Evolutionary conservation across 345 rosid genomes (phyloP).

Genomic region (Cochlearia excelsa): DNA sequence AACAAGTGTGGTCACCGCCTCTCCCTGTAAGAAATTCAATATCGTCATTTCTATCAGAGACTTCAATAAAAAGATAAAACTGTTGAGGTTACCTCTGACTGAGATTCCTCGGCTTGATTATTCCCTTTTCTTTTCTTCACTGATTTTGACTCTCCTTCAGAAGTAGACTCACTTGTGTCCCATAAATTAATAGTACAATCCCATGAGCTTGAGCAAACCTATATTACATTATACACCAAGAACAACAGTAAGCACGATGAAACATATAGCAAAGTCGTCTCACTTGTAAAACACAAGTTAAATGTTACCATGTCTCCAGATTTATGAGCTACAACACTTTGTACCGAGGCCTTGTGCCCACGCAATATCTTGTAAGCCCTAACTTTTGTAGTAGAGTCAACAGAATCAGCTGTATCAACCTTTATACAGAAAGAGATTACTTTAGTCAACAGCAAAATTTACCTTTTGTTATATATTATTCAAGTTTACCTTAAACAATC

Average conservation of each 20-base stretch:
- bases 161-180: constrained; percentile 52
- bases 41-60: constrained; percentile 3
- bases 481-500: constrained; percentile 87
- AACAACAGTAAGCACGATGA: constrained; percentile 3
- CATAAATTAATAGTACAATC: constrained; percentile 84
- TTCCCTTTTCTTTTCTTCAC: constrained; percentile 83
- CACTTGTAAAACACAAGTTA: constrained; percentile 13
- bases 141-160: constrained; percentile 54
- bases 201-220: constrained; percentile 98
- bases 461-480: constrained; percentile 10
- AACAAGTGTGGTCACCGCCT: constrained; percentile 65
- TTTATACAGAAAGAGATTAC: constrained; percentile 34
- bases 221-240: constrained; percentile 18
- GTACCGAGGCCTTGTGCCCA: constrained; percentile 87
- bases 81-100: constrained; percentile 57
- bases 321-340: constrained; percentile 64
- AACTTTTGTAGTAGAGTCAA: constrained; percentile 44
- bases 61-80: constrained; percentile 11
- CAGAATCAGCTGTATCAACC: constrained; percentile 50
- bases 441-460: constrained; percentile 15
- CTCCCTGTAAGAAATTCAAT: constrained; percentile 51
- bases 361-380: constrained; percentile 72
- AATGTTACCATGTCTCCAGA: constrained; percentile 66
- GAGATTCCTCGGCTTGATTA: constrained; percentile 56
- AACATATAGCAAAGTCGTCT: constrained; percentile 3